Evolutionary conservation across 2,329 filamentous ascomycete species (phyloP), one percentile per base, ranked within the genome.

Genomic region (Alternaria postmessia): DNA sequence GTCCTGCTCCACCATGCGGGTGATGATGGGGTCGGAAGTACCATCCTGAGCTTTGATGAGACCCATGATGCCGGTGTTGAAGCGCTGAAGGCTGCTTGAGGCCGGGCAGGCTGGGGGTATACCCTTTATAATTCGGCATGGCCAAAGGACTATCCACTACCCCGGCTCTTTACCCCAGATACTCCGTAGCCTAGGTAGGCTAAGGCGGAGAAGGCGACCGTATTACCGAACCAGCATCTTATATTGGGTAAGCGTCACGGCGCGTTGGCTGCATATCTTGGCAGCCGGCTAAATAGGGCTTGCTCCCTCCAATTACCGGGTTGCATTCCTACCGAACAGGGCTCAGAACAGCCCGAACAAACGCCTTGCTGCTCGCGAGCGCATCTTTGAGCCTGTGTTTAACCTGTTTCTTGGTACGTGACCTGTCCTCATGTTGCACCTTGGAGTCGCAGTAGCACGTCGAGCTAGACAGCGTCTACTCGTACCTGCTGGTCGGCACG

Each of bases 1-100:
- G 62, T 82, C 81, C 59, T 71, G 68, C 60, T 65, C 77, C 30
- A 81, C 78, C 69, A 83, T 76, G 62, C 77, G 76, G 47, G 80
- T 80, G 67, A 83, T 71, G 59, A 81, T 72, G 24, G 80, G 80
- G 59, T 82, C 80, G 41, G 78, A 69, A 14, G 67, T 68, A 38
- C 68, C 71, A 65, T 69, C 62, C 48, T 63, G 57, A 56, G 56
- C 56, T 26, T 71, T 70, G 61, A 71, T 34, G 62, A 75, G 59
- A 46, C 58, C 71, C 73, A 76, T 75, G 60, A 51, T 68, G 64
- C 61, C 54, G 66, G 61, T 47, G 51, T 60, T 43, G 61, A 56
- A 54, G 55, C 55, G 43, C 57, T 51, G 57, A 53, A 51, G 39
- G 51, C 53, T 63, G 60, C 59, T 59, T 56, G 59, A 62, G 51